Conservation (phyloP, 1,139 yeast genomes). For the Neolecta irregularis region DNA sequence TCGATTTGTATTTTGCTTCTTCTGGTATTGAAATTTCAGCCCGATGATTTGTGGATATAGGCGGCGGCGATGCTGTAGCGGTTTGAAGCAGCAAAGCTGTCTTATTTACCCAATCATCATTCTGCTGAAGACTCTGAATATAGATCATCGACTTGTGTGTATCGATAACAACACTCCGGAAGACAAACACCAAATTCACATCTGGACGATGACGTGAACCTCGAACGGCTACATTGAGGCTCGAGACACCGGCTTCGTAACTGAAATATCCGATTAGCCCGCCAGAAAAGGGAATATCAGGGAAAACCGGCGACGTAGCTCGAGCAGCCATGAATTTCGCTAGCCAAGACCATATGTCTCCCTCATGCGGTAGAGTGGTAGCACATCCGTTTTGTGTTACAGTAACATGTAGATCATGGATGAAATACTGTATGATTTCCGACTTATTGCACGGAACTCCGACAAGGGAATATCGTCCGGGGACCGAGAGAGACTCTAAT, state of each 20-base stretch:
- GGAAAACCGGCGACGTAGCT: background rate
- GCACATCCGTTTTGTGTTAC: constrained; percentile 4
- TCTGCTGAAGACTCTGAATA: constrained; percentile 36
- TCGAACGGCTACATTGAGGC: constrained; percentile 5
- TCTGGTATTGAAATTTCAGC: background rate
- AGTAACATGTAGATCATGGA: constrained; percentile 2
- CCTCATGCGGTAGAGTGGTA: background rate
- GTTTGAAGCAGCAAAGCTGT: constrained; percentile 9
- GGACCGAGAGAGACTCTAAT: constrained; percentile 58
- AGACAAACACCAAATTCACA: constrained; percentile 56
- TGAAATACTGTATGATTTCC: no score
- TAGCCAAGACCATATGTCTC: constrained; percentile 5
- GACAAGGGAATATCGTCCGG: constrained; percentile 79
- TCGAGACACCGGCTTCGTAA: constrained; percentile 44
- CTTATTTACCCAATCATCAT: constrained; percentile 10
- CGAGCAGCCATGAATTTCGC: background rate
- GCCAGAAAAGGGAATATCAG: constrained; percentile 59
- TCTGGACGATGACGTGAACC: constrained; percentile 35
- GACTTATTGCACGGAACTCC: constrained; percentile 56
- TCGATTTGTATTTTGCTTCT: no score
- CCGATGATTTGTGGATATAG: background rate
- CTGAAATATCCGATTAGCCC: constrained; percentile 77
- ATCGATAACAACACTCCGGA: constrained; percentile 46
- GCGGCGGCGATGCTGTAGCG: constrained; percentile 1
- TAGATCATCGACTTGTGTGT: constrained; percentile 36